Base-by-base conservation (phyloP, 768 basidiomycete genomes). In the Podaxis carcinomalis region DNA sequence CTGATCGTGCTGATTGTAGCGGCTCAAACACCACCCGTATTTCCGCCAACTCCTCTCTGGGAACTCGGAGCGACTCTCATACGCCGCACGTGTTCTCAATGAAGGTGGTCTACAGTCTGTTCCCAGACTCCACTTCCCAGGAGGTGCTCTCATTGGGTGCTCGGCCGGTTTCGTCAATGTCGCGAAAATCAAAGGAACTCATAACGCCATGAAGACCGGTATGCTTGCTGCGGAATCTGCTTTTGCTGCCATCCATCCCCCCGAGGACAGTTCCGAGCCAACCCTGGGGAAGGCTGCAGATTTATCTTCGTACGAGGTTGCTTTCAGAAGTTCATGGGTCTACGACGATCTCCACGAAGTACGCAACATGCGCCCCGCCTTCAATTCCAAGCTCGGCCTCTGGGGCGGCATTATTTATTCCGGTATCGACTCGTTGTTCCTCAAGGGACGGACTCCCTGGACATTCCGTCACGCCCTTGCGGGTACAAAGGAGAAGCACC, bases 131-230 rank as follows among this genome's bases (percentile, higher is more conserved):
- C 78, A 85, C 75, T 99, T 94, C 75, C 97, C 97, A 0, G 95
- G 97, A 1, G 96, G 96, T 1, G 96, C 95, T 1, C 76, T 98
- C 27, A 86, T 99, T 40, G 97, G 96, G 0, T 98, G 95, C 75
- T 89, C 93, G 0, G 97, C 95, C 1, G 96, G 96, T 11, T 95
- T 98, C 72, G 83, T 99, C 62, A 98, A 98, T 75, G 83, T 97
- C 10, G 90, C 95, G 13, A 98, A 97, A 76, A 98, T 99, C 75
- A 98, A 98, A 71, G 96, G 96, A 13, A 96, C 95, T 0, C 97
- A 98, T 71, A 98, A 95, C 62, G 95, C 96, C 2, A 98, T 99
- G 97, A 95, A 98, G 81, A 93, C 90, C 39, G 97, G 97, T 28
- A 98, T 98, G 90, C 80, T 98, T 19, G 96, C 95, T 28, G 96